phyloP scores from a whole-genome alignment of 2,329 filamentous ascomycete species.

The Pseudonectria foliicola region DNA sequence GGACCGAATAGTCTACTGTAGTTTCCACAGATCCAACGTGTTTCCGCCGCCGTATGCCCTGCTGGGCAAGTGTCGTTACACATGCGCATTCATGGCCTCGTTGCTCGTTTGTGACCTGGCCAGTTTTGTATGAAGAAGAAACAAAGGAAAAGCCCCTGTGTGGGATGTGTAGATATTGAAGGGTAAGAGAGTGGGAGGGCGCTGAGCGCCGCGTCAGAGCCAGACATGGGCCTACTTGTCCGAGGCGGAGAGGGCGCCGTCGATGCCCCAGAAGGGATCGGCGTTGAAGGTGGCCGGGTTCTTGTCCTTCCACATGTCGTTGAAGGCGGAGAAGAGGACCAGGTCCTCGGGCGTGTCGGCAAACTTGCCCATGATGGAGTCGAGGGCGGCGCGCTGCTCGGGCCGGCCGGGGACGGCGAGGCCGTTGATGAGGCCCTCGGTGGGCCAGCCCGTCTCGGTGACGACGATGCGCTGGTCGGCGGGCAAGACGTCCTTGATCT shows the following conservation, averaged over 20 bases:
- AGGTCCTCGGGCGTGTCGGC: constrained; percentile 41
- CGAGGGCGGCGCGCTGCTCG: constrained; percentile 60
- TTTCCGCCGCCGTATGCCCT: no score
- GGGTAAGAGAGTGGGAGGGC: no score
- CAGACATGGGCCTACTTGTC: constrained; percentile 6
- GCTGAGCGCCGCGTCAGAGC: no score
- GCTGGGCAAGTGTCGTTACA: no score
- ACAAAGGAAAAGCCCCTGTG: no score
- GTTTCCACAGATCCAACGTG: no score
- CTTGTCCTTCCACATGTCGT: constrained; percentile 72
- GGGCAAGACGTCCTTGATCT: constrained; percentile 35
- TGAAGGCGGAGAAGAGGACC: constrained; percentile 72
- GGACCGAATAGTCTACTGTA: no score
- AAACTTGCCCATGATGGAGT: constrained; percentile 57
- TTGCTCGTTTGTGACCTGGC: no score
- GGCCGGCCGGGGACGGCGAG: constrained; percentile 59
- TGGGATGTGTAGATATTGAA: no score
- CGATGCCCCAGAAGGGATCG: constrained; percentile 72
- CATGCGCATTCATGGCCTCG: no score
- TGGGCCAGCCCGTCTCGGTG: constrained; percentile 82
- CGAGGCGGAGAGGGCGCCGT: constrained; percentile 20
- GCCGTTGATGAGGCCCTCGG: constrained; percentile 57
- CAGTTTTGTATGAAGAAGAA: no score
- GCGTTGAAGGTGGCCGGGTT: constrained; percentile 55
- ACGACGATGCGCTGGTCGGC: constrained; percentile 58